A percentile compares a stretch with the other conserved stretches of the same genome.
Evolutionary conservation across 805 yeast species (phyloP).

Genomic region (Saccharomycopsis sp.): DNA sequence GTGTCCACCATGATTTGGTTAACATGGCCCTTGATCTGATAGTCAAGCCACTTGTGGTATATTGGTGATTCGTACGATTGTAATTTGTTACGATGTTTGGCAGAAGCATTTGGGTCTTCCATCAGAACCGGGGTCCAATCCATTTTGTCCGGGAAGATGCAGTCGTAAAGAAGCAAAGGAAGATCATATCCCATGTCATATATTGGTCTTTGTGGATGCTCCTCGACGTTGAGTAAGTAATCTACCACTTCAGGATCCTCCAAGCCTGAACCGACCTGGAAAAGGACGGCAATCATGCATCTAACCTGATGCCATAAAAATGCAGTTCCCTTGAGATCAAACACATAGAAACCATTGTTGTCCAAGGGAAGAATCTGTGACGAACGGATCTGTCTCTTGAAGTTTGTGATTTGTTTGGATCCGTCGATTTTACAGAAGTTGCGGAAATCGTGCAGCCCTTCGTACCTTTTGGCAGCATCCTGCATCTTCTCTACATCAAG

Average conservation of each 20-base stretch:
- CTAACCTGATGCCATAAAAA: slow-evolving; percentile 98
- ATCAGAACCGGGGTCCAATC: slow-evolving; percentile 45
- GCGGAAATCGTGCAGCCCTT: slow-evolving; percentile 84
- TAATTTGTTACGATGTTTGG: slow-evolving; percentile 44
- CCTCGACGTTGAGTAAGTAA: slow-evolving; percentile 51
- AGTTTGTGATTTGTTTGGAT: slow-evolving; percentile 83
- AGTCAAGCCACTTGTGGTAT: slow-evolving; percentile 44
- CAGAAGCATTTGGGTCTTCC: slow-evolving; percentile 30
- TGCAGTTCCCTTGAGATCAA: slow-evolving; percentile 81
- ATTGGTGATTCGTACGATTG: slow-evolving; percentile 49
- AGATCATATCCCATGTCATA: slow-evolving; percentile 87
- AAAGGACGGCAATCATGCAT: slow-evolving; percentile 82
- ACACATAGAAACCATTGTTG: slow-evolving; percentile 46
- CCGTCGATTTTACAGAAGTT: slow-evolving; percentile 95
- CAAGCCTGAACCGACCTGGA: slow-evolving; percentile 70
- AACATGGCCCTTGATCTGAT: slow-evolving; percentile 22
- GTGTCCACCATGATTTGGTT: background rate
- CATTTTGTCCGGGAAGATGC: slow-evolving; percentile 58
- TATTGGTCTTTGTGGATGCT: slow-evolving; percentile 60
- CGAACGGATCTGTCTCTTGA: slow-evolving; percentile 46
- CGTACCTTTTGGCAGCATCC: slow-evolving; percentile 52
- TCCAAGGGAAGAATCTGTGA: slow-evolving; percentile 23
- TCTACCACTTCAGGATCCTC: slow-evolving; percentile 56
- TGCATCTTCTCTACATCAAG: slow-evolving; percentile 64
- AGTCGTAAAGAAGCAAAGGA: slow-evolving; percentile 82